Conservation (phyloP, 2,329 filamentous ascomycete genomes). For the Colletotrichum liaoningense region DNA sequence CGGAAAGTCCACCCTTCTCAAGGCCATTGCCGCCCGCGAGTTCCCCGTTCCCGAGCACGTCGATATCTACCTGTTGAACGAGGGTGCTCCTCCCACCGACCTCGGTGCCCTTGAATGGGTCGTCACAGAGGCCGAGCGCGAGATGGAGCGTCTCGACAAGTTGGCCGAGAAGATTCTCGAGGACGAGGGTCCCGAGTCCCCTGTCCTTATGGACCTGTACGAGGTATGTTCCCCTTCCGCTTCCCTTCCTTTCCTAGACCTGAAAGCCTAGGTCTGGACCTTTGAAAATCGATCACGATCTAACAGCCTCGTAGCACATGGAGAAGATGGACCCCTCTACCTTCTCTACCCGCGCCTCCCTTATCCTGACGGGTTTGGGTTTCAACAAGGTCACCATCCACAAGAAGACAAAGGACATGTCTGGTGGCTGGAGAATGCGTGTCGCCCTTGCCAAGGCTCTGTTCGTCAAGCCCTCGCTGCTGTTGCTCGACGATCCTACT, state of each 20-base stretch:
- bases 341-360: conserved; percentile 93
- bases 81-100: conserved; percentile 91
- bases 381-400: conserved; percentile 99
- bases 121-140: conserved; percentile 90
- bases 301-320: conserved; percentile 76
- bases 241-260: neutral
- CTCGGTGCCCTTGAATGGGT: conserved; percentile 97
- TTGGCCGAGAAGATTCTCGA: conserved; percentile 92
- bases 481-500: conserved; percentile 97
- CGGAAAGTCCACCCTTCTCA: conserved; percentile 97
- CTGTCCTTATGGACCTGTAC: conserved; percentile 92
- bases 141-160: conserved; percentile 90
- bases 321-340: conserved; percentile 99
- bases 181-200: conserved; percentile 90
- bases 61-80: conserved; percentile 98
- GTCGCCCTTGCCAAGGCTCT: conserved; percentile 97
- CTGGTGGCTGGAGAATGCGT: conserved; percentile 99
- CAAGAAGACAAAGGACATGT: conserved; percentile 99
- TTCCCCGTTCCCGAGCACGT: conserved; percentile 96
- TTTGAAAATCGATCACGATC: conserved; percentile 1
- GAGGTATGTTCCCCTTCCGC: conserved; percentile 71
- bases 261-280: accelerated
- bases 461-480: conserved; percentile 96
- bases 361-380: conserved; percentile 97
- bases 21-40: conserved; percentile 92